These are phyloP conservation scores for Colletotrichum siamense DNA, from an alignment of 2,329 filamentous ascomycete species.

Conservation along the genomic window DNA sequence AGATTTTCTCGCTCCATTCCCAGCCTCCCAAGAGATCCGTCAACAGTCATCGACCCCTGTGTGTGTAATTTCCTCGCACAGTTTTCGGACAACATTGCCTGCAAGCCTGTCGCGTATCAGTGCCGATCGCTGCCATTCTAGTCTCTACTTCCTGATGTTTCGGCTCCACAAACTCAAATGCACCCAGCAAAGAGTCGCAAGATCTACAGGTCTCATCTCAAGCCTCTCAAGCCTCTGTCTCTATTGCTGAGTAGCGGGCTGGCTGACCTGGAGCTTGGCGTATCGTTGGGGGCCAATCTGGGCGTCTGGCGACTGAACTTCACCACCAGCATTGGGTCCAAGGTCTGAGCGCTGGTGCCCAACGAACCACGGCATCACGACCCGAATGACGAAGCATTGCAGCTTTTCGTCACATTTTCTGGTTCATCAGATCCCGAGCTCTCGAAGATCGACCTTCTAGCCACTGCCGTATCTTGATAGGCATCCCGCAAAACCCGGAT, in stretches of 20 bases:
- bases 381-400: neutral
- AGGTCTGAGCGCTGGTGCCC: conserved; percentile 9
- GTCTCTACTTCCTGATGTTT: neutral
- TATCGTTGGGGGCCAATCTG: conserved; percentile 2
- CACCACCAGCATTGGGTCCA: neutral
- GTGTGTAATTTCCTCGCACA: conserved; percentile 8
- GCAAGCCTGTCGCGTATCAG: neutral
- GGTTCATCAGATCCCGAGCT: neutral
- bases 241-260: neutral
- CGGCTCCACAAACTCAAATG: conserved; percentile 13
- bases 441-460: neutral
- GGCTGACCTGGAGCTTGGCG: neutral
- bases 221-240: conserved; percentile 7
- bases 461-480: neutral
- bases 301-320: neutral
- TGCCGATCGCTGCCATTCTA: conserved; percentile 8
- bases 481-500: neutral
- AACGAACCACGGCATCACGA: neutral
- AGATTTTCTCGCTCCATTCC: neutral
- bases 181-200: conserved; percentile 3
- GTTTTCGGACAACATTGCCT: conserved; percentile 3
- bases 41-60: neutral
- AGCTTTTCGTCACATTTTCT: neutral
- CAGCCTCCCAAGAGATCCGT: neutral
- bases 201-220: conserved; percentile 21